phyloP scores from a whole-genome alignment of 345 rosid genomes.

The Ceriops zippeliana region DNA sequence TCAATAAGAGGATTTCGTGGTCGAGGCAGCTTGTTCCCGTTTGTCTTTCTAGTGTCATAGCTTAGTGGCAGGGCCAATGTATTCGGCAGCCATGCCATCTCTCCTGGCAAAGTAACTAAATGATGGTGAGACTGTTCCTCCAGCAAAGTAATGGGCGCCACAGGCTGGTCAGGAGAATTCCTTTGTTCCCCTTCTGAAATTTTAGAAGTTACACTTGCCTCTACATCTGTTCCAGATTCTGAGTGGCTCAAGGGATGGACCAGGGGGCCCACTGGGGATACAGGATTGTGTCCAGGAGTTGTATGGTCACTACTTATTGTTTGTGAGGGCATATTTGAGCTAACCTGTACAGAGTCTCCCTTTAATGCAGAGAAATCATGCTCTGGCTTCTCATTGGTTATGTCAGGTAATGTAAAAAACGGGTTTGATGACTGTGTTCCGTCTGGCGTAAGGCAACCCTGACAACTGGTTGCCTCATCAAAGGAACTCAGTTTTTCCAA shows the following conservation, averaged over 20 bases:
- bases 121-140: slow-evolving; percentile 39
- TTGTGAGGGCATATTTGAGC: slow-evolving; percentile 18
- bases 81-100: slow-evolving; percentile 32
- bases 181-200: slow-evolving; percentile 28
- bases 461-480: slow-evolving; percentile 23
- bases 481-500: slow-evolving; percentile 22
- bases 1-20: slow-evolving; percentile 92
- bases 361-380: slow-evolving; percentile 29
- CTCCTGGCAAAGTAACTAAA: slow-evolving; percentile 32
- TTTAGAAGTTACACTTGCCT: slow-evolving; percentile 27
- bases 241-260: slow-evolving; percentile 19
- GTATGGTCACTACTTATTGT: slow-evolving; percentile 16
- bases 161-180: slow-evolving; percentile 25
- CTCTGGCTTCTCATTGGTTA: slow-evolving; percentile 26
- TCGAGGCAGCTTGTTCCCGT: slow-evolving; percentile 67
- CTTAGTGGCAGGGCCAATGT: slow-evolving; percentile 40
- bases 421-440: slow-evolving; percentile 28
- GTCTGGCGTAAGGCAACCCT: slow-evolving; percentile 17
- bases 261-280: slow-evolving; percentile 25
- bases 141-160: slow-evolving; percentile 17
- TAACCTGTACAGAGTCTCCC: slow-evolving; percentile 24
- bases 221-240: slow-evolving; percentile 23
- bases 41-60: slow-evolving; percentile 48
- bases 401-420: slow-evolving; percentile 23
- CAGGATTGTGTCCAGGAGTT: slow-evolving; percentile 18